Evolutionary conservation across 306 rosid species (phyloP).

Genomic region (Betula pendula): DNA sequence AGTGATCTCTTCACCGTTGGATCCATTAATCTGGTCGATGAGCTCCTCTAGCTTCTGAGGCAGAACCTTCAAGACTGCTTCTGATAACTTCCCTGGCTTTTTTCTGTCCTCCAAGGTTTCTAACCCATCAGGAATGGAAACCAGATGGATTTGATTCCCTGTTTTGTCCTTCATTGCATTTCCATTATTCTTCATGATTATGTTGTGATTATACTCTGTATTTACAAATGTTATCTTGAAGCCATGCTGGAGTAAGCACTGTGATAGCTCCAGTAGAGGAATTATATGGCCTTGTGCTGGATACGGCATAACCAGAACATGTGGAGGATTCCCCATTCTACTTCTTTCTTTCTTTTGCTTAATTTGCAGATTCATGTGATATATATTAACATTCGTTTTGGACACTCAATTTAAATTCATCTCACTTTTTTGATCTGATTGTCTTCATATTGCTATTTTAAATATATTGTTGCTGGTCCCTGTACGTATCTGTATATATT

Average conservation of each 20-base stretch:
- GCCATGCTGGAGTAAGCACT: too few relatives aligned
- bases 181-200: slow-evolving; percentile 37
- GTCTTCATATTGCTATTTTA: too few relatives aligned
- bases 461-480: too few relatives aligned
- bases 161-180: slow-evolving; percentile 20
- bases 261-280: slow-evolving; percentile 32
- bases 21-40: slow-evolving; percentile 41
- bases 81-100: slow-evolving; percentile 42
- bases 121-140: slow-evolving; percentile 48
- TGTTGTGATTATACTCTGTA: slow-evolving; percentile 44
- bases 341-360: neutral
- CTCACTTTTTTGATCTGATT: too few relatives aligned
- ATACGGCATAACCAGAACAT: slow-evolving; percentile 37
- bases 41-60: slow-evolving; percentile 55
- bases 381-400: too few relatives aligned
- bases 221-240: slow-evolving; percentile 18
- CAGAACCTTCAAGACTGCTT: slow-evolving; percentile 38
- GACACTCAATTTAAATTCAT: too few relatives aligned
- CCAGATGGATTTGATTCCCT: slow-evolving; percentile 25
- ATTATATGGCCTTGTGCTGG: slow-evolving; percentile 81
- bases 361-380: too few relatives aligned
- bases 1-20: slow-evolving; percentile 31
- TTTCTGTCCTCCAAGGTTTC: slow-evolving; percentile 42
- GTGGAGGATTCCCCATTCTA: neutral
- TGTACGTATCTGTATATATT: too few relatives aligned